A percentile compares a stretch with the other conserved stretches of the same genome.
These are phyloP conservation scores for Westerdykella aurantiaca DNA, from an alignment of 2,329 filamentous ascomycete genomes.

Conservation along the genomic window DNA sequence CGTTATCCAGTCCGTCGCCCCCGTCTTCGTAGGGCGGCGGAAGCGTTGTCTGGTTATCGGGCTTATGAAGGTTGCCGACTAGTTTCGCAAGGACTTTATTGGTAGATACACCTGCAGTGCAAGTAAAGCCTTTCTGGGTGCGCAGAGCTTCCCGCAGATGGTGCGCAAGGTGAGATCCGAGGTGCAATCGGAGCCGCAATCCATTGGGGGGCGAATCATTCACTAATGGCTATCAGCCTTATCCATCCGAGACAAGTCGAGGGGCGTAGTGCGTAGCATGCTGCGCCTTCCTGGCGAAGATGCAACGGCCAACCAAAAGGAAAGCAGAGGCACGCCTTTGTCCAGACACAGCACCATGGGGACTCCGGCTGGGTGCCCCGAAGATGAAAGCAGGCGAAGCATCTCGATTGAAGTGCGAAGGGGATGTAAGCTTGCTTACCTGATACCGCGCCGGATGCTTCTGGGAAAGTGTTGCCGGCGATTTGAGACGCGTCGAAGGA, in stretches of 20 bases:
- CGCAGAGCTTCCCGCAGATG: constrained; percentile 67
- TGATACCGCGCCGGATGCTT: constrained; percentile 8
- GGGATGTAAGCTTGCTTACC: constrained; percentile 15
- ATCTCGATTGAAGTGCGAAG: neutral
- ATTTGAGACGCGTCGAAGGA: constrained; percentile 64
- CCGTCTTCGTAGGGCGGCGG: constrained; percentile 53
- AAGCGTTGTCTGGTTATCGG: constrained; percentile 78
- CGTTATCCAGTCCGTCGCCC: constrained; percentile 39
- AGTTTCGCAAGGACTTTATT: constrained; percentile 84
- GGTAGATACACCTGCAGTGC: constrained; percentile 80
- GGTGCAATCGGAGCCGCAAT: constrained; percentile 56
- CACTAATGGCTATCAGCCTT: neutral
- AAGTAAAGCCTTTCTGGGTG: constrained; percentile 73
- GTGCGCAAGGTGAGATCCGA: constrained; percentile 76
- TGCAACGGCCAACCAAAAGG: no score
- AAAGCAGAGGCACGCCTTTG: no score
- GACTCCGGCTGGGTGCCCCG: no score
- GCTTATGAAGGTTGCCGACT: constrained; percentile 78
- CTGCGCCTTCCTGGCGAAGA: no score
- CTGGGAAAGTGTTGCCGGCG: constrained; percentile 58
- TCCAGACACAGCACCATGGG: no score
- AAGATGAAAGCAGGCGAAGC: no score
- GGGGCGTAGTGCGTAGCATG: no score
- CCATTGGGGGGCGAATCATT: constrained; percentile 22
- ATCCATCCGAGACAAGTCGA: no score